A percentile compares a stretch with the other conserved stretches of the same genome.
Conservation (phyloP, 208 protist species). For the Entamoeba invadens region DNA sequence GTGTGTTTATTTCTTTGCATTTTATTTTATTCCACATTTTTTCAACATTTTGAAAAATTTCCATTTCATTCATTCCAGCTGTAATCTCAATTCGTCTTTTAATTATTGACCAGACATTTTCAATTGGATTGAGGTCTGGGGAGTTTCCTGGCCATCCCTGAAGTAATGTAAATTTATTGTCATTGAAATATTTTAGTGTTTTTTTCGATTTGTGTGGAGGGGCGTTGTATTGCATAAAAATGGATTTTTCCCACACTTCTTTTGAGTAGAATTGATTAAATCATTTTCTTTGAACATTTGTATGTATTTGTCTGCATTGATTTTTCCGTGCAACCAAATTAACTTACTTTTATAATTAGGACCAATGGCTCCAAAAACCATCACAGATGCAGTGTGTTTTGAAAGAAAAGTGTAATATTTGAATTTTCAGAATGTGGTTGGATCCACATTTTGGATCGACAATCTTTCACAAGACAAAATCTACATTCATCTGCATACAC, state of each 20-base stretch:
- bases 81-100: neutral
- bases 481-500: too few species aligned
- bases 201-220: neutral
- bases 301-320: too few species aligned
- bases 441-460: too few species aligned
- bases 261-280: too few species aligned
- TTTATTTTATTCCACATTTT: neutral
- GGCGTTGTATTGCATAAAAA: neutral
- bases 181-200: neutral
- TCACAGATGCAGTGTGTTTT: too few species aligned
- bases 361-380: too few species aligned
- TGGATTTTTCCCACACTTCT: neutral
- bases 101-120: neutral
- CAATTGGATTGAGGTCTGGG: neutral
- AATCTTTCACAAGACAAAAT: too few species aligned
- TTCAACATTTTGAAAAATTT: neutral
- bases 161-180: neutral
- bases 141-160: neutral
- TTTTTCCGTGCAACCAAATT: too few species aligned
- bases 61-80: neutral
- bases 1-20: neutral
- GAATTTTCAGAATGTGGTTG: too few species aligned
- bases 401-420: too few species aligned
- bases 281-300: too few species aligned
- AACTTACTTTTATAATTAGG: too few species aligned